Evolutionary conservation across 192 early-diverging fungal species (phyloP).

Genomic region (Paraglomus occultum): DNA sequence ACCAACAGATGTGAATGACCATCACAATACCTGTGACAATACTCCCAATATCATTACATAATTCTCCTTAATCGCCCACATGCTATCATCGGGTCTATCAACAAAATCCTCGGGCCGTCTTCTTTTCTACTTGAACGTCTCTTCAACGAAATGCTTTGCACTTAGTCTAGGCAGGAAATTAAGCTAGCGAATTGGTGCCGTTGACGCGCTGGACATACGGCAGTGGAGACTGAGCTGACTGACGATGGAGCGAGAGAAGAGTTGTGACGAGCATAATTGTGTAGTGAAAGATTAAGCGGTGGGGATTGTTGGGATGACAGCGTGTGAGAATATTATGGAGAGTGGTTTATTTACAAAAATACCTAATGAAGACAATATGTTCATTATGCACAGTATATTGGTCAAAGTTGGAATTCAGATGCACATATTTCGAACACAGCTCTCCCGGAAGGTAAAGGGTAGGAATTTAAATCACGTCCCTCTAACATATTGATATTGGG

Average conservation of each 20-base stretch:
- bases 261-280: not conserved
- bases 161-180: not conserved
- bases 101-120: slow-evolving; percentile 1
- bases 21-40: not conserved
- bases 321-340: not conserved
- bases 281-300: not conserved
- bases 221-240: no score
- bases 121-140: not conserved
- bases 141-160: not conserved
- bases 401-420: no score
- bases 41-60: not conserved
- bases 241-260: no score
- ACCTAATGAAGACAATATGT: no score
- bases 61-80: not conserved
- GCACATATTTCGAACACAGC: no score
- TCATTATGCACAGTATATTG: no score
- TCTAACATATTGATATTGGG: no score
- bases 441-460: no score
- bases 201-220: not conserved
- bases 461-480: no score
- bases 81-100: not conserved
- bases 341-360: no score
- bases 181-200: not conserved
- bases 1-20: not conserved
- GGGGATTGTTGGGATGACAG: not conserved